Evolutionary conservation across 78 protist genomes (phyloP).

Genomic region (Acrasis kona): DNA sequence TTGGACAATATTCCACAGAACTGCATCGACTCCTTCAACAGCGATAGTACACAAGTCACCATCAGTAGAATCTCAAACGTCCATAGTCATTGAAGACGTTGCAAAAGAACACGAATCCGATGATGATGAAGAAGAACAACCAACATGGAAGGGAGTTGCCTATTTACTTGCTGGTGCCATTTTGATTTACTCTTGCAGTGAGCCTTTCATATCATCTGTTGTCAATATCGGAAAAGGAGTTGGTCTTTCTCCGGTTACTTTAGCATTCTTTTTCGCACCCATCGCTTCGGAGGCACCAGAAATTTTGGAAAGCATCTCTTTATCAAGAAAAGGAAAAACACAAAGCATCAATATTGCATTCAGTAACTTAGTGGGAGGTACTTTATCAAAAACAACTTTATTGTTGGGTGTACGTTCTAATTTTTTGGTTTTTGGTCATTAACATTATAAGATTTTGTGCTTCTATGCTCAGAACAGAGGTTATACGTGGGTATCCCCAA

Average conservation of each 20-base stretch:
- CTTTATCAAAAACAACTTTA: slow-evolving; percentile 52
- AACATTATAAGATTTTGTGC: slow-evolving; percentile 23
- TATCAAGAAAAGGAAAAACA: slow-evolving; percentile 51
- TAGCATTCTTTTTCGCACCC: slow-evolving; percentile 62
- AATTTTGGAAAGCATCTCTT: slow-evolving; percentile 37
- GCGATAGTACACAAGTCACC: no score
- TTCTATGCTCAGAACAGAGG: slow-evolving; percentile 38
- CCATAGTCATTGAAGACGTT: no score
- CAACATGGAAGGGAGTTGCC: slow-evolving; percentile 37
- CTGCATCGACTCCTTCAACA: no score
- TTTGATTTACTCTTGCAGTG: slow-evolving; percentile 38
- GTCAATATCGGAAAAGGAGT: slow-evolving; percentile 26
- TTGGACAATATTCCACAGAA: slow-evolving; percentile 13
- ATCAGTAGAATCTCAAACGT: neutral
- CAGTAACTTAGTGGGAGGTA: slow-evolving; percentile 59
- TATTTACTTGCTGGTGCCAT: slow-evolving; percentile 41
- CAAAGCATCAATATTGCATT: slow-evolving; percentile 50
- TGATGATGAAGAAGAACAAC: slow-evolving; percentile 55
- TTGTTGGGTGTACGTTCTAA: slow-evolving; percentile 42
- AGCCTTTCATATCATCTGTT: slow-evolving; percentile 50
- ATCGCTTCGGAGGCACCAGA: slow-evolving; percentile 65
- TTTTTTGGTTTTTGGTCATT: neutral
- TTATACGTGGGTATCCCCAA: slow-evolving; percentile 9
- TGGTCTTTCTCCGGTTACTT: slow-evolving; percentile 28
- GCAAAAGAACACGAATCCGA: slow-evolving; percentile 40